Evolutionary conservation across 768 basidiomycete genomes (phyloP), one percentile per base, ranked within the genome.

Genomic region (Kwoniella sp.): DNA sequence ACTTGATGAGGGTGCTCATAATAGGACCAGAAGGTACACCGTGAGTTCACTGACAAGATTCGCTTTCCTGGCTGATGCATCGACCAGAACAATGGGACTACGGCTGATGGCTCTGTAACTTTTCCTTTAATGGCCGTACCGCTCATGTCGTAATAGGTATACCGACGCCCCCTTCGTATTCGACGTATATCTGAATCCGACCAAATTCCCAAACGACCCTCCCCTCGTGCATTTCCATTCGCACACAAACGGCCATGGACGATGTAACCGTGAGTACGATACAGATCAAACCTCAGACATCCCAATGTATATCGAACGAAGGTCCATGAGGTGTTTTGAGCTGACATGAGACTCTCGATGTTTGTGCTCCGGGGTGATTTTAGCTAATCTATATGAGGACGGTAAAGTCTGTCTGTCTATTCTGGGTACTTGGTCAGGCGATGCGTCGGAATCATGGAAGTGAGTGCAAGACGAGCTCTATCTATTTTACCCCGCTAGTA

Each of bases 381-480:
- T 34, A 65, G 70, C 76, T 23, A 95, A 95, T 82, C 80, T 96
- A 47, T 97, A 97, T 68, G 93, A 94, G 75, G 93, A 96, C 69
- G 93, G 93, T 50, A 95, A 95, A 79, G 92, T 95, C 30, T 95
- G 93, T 73, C 80, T 95, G 47, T 94, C 92, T 17, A 91, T 95
- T 55, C 82, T 95, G 7, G 91, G 91, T 17, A 94, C 93, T 0
- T 96, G 93, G 93, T 85, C 87, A 8, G 93, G 93, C 9, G 94
- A 95, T 55, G 86, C 85, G 75, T 89, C 85, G 66, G 92, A 97
- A 82, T 88, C 86, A 7, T 97, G 93, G 93, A 92, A 63, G 78
- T 79, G 67, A 66, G 76, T 73, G 9, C 7, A 1, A 3, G 17
- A 26, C n/a, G 37, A 30, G 1, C 8, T 29, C 45, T 55, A 41